Evolutionary conservation across 2,329 filamentous ascomycete genomes (phyloP).

Genomic region (Pezicula neosporulosa): DNA sequence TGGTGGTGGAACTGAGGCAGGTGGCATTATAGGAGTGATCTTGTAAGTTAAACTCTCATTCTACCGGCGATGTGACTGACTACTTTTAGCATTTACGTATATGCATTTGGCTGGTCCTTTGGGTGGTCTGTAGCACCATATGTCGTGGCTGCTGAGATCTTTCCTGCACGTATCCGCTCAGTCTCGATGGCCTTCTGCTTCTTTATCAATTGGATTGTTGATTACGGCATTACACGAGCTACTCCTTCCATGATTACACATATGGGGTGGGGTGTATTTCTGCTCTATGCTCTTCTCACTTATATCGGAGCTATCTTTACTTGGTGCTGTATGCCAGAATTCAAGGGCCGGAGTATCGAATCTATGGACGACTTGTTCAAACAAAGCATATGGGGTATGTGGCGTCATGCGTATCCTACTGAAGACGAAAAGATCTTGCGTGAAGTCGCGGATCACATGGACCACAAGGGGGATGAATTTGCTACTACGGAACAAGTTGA

Average conservation of each 20-base stretch:
- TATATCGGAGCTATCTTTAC: background rate
- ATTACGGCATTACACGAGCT: background rate
- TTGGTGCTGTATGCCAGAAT: slow-evolving; percentile 1
- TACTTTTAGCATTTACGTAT: slow-evolving; percentile 22
- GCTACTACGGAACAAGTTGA: background rate
- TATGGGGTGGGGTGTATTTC: slow-evolving; percentile 1
- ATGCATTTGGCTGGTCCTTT: slow-evolving; percentile 24
- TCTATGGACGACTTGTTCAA: slow-evolving; percentile 1
- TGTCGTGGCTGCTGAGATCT: slow-evolving; percentile 14
- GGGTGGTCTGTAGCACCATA: slow-evolving; percentile 18
- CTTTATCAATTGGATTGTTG: slow-evolving; percentile 1
- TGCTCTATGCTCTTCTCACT: background rate
- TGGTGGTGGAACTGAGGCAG: slow-evolving; percentile 36
- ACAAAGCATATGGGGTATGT: slow-evolving; percentile 1
- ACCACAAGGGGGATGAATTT: background rate
- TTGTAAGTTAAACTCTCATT: slow-evolving; percentile 13
- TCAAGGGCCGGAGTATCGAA: slow-evolving; percentile 1
- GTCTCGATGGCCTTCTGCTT: slow-evolving; percentile 1
- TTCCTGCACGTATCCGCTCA: background rate
- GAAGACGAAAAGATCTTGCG: background rate
- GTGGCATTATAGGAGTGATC: slow-evolving; percentile 37
- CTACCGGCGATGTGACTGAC: background rate
- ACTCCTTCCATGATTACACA: slow-evolving; percentile 1
- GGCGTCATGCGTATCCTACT: background rate
- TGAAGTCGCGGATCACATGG: background rate